Percentiles rank a stretch among this genome's conserved stretches.
phyloP scores from a whole-genome alignment of 108 stramenopile species.

The Seminavis robusta region DNA sequence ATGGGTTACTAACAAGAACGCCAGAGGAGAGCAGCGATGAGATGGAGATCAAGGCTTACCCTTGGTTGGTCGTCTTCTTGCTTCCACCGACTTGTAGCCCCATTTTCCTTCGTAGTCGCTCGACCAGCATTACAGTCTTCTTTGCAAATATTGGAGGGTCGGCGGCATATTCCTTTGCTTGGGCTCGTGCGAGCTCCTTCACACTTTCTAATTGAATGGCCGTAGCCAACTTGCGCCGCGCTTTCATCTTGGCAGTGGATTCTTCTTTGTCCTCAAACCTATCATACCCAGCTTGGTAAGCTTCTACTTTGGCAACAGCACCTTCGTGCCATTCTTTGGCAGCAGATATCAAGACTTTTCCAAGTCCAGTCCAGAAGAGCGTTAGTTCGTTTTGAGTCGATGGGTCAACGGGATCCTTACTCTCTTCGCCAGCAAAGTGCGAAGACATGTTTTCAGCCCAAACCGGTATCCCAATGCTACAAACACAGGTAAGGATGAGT shows the following conservation, averaged over 20 bases:
- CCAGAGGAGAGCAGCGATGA: too few relatives aligned
- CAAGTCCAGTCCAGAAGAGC: background rate
- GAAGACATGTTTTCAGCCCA: slow-evolving; percentile 28
- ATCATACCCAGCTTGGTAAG: background rate
- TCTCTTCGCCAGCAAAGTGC: too few relatives aligned
- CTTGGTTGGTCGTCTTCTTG: too few relatives aligned
- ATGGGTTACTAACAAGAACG: slow-evolving; percentile 4
- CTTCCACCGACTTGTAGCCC: slow-evolving; percentile 3
- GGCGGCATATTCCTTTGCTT: slow-evolving; percentile 21
- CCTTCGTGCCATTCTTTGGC: background rate
- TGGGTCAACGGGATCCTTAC: background rate
- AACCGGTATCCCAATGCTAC: slow-evolving; percentile 54
- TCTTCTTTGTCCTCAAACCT: background rate
- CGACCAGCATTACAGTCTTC: slow-evolving; percentile 38
- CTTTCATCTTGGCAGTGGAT: background rate
- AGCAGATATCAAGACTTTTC: background rate
- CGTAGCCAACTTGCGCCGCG: background rate
- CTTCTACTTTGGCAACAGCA: too few relatives aligned
- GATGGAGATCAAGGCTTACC: too few relatives aligned
- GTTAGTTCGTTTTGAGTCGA: background rate
- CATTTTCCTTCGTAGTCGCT: slow-evolving; percentile 12
- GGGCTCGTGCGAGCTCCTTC: slow-evolving; percentile 1
- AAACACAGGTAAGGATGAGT: slow-evolving; percentile 51
- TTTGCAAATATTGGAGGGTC: slow-evolving; percentile 49
- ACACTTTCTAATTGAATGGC: background rate